Base-by-base conservation (phyloP, 352 stramenopile species). In the Phytophthora pistaciae region DNA sequence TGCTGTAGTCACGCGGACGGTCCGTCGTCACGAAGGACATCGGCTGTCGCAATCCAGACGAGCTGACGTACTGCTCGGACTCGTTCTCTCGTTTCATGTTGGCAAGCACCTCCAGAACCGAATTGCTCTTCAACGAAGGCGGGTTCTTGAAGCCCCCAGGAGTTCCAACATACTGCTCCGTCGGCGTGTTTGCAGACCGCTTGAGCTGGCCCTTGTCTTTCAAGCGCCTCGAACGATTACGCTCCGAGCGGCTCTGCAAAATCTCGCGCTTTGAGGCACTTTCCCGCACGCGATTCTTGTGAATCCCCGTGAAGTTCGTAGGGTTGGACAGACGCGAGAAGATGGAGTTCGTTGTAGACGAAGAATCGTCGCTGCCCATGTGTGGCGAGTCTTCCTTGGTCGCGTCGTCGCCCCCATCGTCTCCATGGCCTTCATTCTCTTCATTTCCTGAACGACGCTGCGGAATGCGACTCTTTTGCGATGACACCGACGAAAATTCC, bases 281-380 rank as follows among this genome's bases (percentile, higher is more conserved):
- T 58, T 96, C 90, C 38, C 82, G 74, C 36, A 92, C 83, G 5
- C 90, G 88, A 53, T 95, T 94, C 73, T 95, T 95, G 82, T 96
- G 90, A 62, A 95, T 96, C 18, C 90, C 90, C 20, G 90, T 96
- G 40, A 96, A 96, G 60, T 95, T 96, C 29, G 74, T 95, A 48
- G 90, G 90, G 42, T 96, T 96, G 0, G 90, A 91, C 5, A 96
- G 78, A n/a, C 90, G 82, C 14, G 87, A 91, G 55, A 96, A 96
- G 36, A 96, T 96, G 0, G 85, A 93, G 13, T 79, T 75, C 6
- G 75, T 75, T 10, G 76, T 79, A 0, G 85, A 82, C 0, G 78
- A 83, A 21, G 84, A 91, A 53, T 93, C 88, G 36, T 93, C 88
- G 52, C 86, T 94, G 3, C 79, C 78, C 25, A 90, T 65, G 4